Conservation (phyloP, 495 filamentous ascomycete species). For the Aspergillus bertholletiae region DNA sequence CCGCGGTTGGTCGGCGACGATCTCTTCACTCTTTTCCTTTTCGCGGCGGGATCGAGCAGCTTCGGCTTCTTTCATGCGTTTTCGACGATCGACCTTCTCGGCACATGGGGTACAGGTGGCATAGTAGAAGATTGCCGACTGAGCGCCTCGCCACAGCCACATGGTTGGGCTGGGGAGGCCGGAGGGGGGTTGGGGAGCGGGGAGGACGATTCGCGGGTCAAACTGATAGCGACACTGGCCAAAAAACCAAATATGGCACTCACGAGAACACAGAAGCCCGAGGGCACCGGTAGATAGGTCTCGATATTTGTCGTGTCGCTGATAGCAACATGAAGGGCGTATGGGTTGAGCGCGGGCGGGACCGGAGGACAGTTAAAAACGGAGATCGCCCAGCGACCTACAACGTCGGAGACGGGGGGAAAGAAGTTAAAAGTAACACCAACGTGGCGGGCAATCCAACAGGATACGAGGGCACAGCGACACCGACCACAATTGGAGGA, state of each 20-base stretch:
- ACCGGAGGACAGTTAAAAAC: constrained; percentile 16
- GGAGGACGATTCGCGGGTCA: background rate
- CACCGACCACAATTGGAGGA: too few relatives aligned
- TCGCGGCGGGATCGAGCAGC: constrained; percentile 58
- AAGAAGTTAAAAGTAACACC: too few relatives aligned
- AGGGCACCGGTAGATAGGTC: constrained; percentile 20
- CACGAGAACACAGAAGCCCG: constrained; percentile 25
- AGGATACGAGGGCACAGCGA: too few relatives aligned
- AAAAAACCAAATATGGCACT: constrained; percentile 5
- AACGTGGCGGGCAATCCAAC: too few relatives aligned
- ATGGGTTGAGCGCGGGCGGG: constrained; percentile 11
- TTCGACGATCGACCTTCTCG: constrained; percentile 57
- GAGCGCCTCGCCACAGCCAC: constrained; percentile 56
- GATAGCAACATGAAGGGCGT: constrained; percentile 43
- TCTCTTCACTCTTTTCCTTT: constrained; percentile 45
- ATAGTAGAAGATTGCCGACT: constrained; percentile 86
- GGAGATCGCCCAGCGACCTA: constrained; percentile 39
- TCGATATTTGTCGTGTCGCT: constrained; percentile 23
- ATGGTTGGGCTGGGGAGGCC: constrained; percentile 22
- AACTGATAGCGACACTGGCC: background rate
- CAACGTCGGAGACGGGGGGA: background rate
- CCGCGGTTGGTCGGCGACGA: constrained; percentile 63
- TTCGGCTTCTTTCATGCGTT: constrained; percentile 64
- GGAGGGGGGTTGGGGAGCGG: constrained; percentile 1
- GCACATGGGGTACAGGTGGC: constrained; percentile 79